phyloP scores from a whole-genome alignment of 495 filamentous ascomycete genomes.

The Opeltia flavorubescens region DNA sequence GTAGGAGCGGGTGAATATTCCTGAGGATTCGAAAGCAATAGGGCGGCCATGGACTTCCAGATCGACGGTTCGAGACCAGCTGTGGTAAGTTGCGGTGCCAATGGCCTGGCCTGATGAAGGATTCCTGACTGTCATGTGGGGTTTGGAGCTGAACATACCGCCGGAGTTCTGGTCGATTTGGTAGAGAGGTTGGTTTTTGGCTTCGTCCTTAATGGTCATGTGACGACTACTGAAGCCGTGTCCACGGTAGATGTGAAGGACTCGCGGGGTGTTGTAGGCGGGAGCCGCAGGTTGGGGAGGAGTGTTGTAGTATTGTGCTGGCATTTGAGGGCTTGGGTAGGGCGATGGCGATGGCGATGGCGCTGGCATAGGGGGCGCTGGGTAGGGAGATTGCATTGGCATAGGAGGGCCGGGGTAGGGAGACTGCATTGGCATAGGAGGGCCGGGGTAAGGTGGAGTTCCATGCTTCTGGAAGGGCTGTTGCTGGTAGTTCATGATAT shows the following conservation, averaged over 20 bases:
- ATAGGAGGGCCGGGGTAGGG: no score
- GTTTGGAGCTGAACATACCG: slow-evolving; percentile 7
- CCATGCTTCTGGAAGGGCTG: no score
- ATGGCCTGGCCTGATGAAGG: not conserved
- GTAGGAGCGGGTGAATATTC: not conserved
- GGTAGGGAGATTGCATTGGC: no score
- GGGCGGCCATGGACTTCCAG: slow-evolving; percentile 4
- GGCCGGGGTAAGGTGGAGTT: no score
- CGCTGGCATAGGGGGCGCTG: no score
- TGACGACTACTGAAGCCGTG: not conserved
- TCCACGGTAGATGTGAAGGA: slow-evolving; percentile 8
- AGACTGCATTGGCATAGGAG: no score
- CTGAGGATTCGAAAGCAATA: not conserved
- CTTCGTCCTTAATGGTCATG: slow-evolving; percentile 4
- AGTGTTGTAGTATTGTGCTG: not conserved
- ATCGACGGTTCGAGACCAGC: slow-evolving; percentile 3
- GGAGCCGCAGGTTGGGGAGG: not conserved
- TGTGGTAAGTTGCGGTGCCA: slow-evolving; percentile 7
- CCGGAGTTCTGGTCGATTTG: not conserved
- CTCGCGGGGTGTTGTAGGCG: not conserved
- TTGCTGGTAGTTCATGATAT: no score
- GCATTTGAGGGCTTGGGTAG: not conserved
- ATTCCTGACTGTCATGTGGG: slow-evolving; percentile 1
- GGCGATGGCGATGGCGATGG: no score
- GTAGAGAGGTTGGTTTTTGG: slow-evolving; percentile 8